Percentiles rank a stretch among this genome's conserved stretches.
Evolutionary conservation across 1,284 basidiomycete genomes (phyloP).

Genomic region (Singerocomus inundabilis): DNA sequence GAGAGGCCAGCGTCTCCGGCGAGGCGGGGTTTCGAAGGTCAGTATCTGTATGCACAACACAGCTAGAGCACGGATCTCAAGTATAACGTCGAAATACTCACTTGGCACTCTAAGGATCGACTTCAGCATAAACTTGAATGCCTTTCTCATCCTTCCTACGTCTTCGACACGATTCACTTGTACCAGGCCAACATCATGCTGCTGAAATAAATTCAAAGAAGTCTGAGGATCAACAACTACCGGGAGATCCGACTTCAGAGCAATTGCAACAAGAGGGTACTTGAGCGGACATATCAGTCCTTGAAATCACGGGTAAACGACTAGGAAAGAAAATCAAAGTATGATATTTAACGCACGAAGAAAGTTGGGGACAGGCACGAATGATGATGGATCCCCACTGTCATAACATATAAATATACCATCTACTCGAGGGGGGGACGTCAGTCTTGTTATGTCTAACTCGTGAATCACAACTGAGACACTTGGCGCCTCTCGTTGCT

Average conservation of each 20-base stretch:
- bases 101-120: constrained; percentile 56
- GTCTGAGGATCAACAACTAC: constrained; percentile 53
- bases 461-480: constrained; percentile 34
- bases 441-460: constrained; percentile 35
- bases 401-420: constrained; percentile 78
- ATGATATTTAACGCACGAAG: constrained; percentile 48
- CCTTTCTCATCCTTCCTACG: constrained; percentile 58
- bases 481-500: constrained; percentile 30
- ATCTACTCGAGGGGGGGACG: constrained; percentile 57
- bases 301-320: constrained; percentile 31
- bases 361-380: constrained; percentile 58
- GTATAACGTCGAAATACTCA: constrained; percentile 31
- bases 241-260: constrained; percentile 71
- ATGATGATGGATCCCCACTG: constrained; percentile 57
- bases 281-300: constrained; percentile 55
- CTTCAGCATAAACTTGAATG: constrained; percentile 65
- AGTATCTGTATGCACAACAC: constrained; percentile 25
- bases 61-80: constrained; percentile 7
- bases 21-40: constrained; percentile 69
- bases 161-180: constrained; percentile 55
- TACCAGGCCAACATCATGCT: constrained; percentile 67
- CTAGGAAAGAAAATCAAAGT: constrained; percentile 3
- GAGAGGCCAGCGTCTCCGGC: constrained; percentile 53
- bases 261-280: constrained; percentile 64
- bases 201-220: constrained; percentile 46